Conservation (phyloP, 2,329 filamentous ascomycete species). For the Immersiporthe knoxdaviesiana region DNA sequence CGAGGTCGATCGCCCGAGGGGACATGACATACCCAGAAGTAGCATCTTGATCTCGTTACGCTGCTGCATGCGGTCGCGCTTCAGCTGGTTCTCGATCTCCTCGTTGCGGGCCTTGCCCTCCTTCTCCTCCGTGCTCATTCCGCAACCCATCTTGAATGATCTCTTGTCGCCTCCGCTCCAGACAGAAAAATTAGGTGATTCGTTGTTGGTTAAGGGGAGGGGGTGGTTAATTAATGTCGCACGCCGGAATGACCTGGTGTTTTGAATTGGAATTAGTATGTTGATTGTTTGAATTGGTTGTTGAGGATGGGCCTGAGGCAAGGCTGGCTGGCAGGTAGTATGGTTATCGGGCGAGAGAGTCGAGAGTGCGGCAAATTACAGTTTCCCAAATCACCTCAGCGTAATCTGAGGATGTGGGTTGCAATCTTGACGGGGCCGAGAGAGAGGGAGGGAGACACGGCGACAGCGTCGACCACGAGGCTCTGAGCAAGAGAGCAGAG, state of each 20-base stretch:
- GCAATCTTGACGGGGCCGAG: not conserved
- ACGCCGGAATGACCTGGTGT: slow-evolving; percentile 5
- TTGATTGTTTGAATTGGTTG: not conserved
- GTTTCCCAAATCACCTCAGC: not conserved
- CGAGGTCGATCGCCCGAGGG: slow-evolving; percentile 5
- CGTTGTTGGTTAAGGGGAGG: not conserved
- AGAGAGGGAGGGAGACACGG: not conserved
- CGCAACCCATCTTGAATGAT: slow-evolving; percentile 89
- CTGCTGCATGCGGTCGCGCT: slow-evolving; percentile 98
- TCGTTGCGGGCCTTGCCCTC: slow-evolving; percentile 99
- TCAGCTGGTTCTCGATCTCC: slow-evolving; percentile 99
- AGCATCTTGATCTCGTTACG: slow-evolving; percentile 99
- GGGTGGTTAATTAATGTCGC: slow-evolving; percentile 4
- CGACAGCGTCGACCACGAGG: not conserved
- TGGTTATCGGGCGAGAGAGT: not conserved
- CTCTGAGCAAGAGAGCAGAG: not conserved
- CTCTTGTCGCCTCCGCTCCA: slow-evolving; percentile 29
- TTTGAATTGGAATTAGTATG: slow-evolving; percentile 8
- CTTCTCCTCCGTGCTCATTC: slow-evolving; percentile 99
- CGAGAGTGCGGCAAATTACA: slow-evolving; percentile 5
- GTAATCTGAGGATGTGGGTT: not conserved
- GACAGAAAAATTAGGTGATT: slow-evolving; percentile 4
- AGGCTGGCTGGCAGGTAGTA: not conserved
- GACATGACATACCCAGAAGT: slow-evolving; percentile 89
- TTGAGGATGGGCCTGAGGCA: not conserved